Percentiles rank a stretch among this genome's conserved stretches.
These are phyloP conservation scores for Ganoderma boninense DNA, from an alignment of 1,284 basidiomycete genomes.

Conservation along the genomic window DNA sequence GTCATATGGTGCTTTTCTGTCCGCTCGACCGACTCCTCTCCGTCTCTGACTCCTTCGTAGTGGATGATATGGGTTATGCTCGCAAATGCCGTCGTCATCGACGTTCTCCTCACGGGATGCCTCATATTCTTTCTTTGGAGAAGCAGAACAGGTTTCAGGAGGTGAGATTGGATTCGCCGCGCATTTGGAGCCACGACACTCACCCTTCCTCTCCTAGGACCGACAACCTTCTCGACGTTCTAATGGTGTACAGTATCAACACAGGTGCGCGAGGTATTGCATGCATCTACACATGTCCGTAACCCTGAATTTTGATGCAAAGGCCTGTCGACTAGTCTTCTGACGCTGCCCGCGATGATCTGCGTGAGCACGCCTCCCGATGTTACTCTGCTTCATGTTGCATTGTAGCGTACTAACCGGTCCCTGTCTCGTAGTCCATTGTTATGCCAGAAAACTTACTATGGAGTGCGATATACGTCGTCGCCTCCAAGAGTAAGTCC, in stretches of 20 bases:
- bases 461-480: background rate
- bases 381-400: background rate
- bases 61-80: slow-evolving; percentile 10
- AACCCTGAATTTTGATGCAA: background rate
- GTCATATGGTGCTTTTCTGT: background rate
- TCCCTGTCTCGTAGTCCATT: background rate
- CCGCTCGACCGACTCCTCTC: background rate
- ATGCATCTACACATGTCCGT: too few species aligned
- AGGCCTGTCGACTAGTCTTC: slow-evolving; percentile 10
- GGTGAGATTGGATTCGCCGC: background rate
- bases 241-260: slow-evolving; percentile 20
- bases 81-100: slow-evolving; percentile 1
- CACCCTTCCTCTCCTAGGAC: background rate
- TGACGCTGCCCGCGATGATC: background rate
- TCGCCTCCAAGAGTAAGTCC: slow-evolving; percentile 7
- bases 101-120: background rate
- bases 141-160: slow-evolving; percentile 12
- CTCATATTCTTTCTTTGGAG: slow-evolving; percentile 9
- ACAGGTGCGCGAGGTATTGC: slow-evolving; percentile 1
- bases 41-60: background rate
- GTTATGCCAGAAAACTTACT: background rate
- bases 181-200: background rate
- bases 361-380: background rate
- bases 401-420: too few species aligned
- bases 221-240: slow-evolving; percentile 8